Evolutionary conservation across 352 stramenopile genomes (phyloP), one percentile per base, ranked within the genome.

Genomic region (Phytophthora sp.): DNA sequence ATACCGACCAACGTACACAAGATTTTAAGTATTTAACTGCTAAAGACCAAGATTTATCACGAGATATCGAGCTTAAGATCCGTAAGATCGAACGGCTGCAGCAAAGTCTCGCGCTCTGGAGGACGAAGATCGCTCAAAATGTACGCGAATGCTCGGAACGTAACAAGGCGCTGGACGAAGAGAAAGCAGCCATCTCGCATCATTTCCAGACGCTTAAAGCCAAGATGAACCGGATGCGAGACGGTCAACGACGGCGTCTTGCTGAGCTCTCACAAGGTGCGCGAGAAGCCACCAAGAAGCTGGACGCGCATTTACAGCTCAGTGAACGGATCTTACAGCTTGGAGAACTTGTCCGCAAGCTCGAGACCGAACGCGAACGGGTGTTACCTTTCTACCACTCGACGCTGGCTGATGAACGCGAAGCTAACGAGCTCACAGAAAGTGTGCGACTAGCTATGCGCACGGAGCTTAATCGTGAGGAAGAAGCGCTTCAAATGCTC

Each of bases 1-100:
- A 97, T 66, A 99, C 94, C 35, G 92, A 98, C 74, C 87, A 97
- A 41, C 88, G 89, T 41, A 98, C 91, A 21, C 88, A 96, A 52
- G 90, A 98, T 49, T 98, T 98, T 71, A 97, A 98, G 82, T 95
- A 98, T 70, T 73, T 98, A 31, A 97, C 93, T 4, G 79, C 85
- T 0, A 97, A 96, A 66, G 93, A 98, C 76, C 85, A 92, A 42
- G 88, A 98, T 68, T 75, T 98, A 2, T 96, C 83, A 26, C 89
- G 93, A 23, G 90, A 98, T 50, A 98, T 98, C 46, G 88, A 97
- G 75, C 76, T 93, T 66, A 98, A 98, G 76, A 97, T 97, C 53
- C 81, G 89, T 33, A 96, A 97, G 73, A 98, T 98, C 36, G 92
- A 98, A 76, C 80, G 90, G 9, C 73, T 98, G 26, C 91, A 98